Evolutionary conservation across 2,329 filamentous ascomycete species (phyloP).

Genomic region (Penicillium nordicum): DNA sequence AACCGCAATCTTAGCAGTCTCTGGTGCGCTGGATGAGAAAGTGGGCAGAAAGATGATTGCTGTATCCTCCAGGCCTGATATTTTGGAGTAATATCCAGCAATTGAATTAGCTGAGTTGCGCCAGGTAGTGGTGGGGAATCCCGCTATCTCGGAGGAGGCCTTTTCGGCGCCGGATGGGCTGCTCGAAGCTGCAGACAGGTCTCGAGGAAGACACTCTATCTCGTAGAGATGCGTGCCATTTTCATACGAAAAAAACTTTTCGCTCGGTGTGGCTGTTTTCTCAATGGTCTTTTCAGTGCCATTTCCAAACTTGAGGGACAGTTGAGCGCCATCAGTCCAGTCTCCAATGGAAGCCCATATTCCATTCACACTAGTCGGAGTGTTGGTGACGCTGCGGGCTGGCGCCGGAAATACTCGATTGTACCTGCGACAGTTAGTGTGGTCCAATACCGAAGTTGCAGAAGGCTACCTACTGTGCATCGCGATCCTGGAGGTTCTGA

Average conservation of each 20-base stretch:
- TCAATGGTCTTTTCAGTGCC: conserved; percentile 18
- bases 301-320: conserved; percentile 20
- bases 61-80: conserved; percentile 41
- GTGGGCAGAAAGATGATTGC: conserved; percentile 43
- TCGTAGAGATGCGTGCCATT: conserved; percentile 21
- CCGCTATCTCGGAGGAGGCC: conserved; percentile 18
- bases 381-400: conserved; percentile 21
- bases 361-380: conserved; percentile 14
- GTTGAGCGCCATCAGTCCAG: conserved; percentile 20
- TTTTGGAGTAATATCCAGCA: conserved; percentile 47
- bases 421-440: conserved; percentile 16
- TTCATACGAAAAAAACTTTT: conserved; percentile 20
- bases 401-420: conserved; percentile 24
- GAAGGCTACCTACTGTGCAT: conserved; percentile 49
- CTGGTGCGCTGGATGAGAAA: conserved; percentile 20
- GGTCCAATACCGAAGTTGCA: not conserved
- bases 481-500: conserved; percentile 54
- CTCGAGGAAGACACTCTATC: conserved; percentile 20
- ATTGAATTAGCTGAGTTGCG: conserved; percentile 28
- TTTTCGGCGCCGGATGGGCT: conserved; percentile 15
- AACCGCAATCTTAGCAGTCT: conserved; percentile 19
- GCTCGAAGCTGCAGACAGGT: conserved; percentile 7
- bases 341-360: conserved; percentile 19
- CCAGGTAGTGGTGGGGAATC: conserved; percentile 21
- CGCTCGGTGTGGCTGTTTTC: conserved; percentile 17